A percentile compares a stretch with the other conserved stretches of the same genome.
Evolutionary conservation across 2,329 filamentous ascomycete genomes (phyloP).

Genomic region (Aspergillus aculeatus): DNA sequence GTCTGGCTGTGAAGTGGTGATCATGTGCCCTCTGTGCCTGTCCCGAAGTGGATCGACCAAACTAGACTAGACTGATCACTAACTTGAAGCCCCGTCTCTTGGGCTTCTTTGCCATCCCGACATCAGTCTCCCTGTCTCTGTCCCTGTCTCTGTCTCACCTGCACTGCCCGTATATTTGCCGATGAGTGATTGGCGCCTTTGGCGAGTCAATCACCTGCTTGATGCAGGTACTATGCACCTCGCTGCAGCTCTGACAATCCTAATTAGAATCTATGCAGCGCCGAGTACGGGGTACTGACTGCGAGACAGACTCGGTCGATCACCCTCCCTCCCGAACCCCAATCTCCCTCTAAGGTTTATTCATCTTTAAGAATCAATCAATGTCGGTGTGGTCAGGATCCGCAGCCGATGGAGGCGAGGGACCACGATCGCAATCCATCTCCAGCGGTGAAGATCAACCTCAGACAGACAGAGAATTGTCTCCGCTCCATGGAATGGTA

Average conservation of each 20-base stretch:
- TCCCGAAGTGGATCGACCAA: neutral
- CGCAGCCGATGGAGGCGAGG: constrained; percentile 5
- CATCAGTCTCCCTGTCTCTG: too few species aligned
- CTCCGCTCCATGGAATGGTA: constrained; percentile 14
- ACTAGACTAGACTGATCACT: neutral
- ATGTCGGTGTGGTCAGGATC: constrained; percentile 6
- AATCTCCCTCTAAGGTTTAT: neutral
- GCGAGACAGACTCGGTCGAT: neutral
- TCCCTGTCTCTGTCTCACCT: neutral
- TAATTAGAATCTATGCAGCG: neutral
- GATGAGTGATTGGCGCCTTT: neutral
- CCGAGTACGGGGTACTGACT: neutral
- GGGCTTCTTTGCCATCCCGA: too few species aligned
- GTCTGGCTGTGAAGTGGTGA: neutral
- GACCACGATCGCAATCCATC: constrained; percentile 6
- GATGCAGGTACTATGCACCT: constrained; percentile 8
- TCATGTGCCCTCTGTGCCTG: neutral
- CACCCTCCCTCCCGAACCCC: neutral
- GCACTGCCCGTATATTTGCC: neutral
- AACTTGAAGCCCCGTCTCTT: too few species aligned
- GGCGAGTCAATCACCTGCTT: neutral
- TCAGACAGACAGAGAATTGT: neutral
- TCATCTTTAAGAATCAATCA: neutral
- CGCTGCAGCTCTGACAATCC: constrained; percentile 3
- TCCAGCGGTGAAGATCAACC: constrained; percentile 15